These are phyloP conservation scores for Microcyclospora tardicrescens DNA, from an alignment of 2,329 filamentous ascomycete species.

Conservation along the genomic window DNA sequence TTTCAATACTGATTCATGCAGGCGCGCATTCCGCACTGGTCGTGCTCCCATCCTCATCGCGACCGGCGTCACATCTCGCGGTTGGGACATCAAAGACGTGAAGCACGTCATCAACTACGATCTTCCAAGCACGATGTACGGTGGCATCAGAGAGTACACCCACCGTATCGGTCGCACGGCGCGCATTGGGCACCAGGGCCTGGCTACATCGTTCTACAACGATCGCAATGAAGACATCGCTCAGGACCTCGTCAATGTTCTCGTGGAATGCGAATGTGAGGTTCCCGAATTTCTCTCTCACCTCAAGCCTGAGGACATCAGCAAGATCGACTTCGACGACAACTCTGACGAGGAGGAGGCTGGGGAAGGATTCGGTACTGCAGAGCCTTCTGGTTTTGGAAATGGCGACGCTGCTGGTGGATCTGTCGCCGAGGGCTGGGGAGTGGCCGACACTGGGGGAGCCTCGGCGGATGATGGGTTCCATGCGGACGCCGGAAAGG, in stretches of 20 bases:
- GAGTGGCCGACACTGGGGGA: slow-evolving; percentile 1
- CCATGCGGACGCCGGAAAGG: neutral
- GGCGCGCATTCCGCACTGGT: slow-evolving; percentile 64
- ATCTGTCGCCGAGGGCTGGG: slow-evolving; percentile 3
- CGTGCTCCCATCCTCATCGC: slow-evolving; percentile 68
- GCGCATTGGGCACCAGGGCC: slow-evolving; percentile 75
- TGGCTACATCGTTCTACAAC: slow-evolving; percentile 82
- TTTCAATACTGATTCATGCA: slow-evolving; percentile 14
- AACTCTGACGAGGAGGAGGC: slow-evolving; percentile 8
- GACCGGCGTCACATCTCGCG: slow-evolving; percentile 76
- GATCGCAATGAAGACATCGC: slow-evolving; percentile 62
- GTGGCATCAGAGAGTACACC: slow-evolving; percentile 86
- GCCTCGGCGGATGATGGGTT: too few species aligned
- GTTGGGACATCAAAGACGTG: slow-evolving; percentile 76
- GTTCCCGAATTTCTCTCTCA: slow-evolving; percentile 65
- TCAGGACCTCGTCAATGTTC: slow-evolving; percentile 60
- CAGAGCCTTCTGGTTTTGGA: slow-evolving; percentile 5
- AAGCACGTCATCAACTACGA: slow-evolving; percentile 92
- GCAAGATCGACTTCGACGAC: slow-evolving; percentile 6
- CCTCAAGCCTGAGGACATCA: slow-evolving; percentile 4
- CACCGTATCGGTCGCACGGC: slow-evolving; percentile 94
- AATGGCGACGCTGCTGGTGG: slow-evolving; percentile 8
- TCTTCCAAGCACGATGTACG: slow-evolving; percentile 57
- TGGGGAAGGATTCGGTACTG: slow-evolving; percentile 1
- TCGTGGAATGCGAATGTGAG: slow-evolving; percentile 65